Conservation (phyloP, 163 green algal genomes). For the Scenedesmus sp. region DNA sequence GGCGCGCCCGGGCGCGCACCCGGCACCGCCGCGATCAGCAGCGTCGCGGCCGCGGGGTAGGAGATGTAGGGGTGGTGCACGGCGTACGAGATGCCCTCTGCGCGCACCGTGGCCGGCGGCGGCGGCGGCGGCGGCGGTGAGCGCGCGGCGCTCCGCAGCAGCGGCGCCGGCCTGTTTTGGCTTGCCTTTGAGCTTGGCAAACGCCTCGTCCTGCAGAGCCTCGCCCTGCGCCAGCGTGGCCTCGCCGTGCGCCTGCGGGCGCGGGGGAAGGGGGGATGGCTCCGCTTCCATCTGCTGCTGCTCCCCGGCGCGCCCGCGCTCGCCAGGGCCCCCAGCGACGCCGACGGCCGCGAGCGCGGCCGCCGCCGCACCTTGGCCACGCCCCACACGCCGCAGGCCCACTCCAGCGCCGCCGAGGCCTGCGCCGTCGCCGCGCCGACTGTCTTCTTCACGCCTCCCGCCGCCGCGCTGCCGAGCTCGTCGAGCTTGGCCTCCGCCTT, state of each 20-base stretch:
- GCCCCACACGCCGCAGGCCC: no score
- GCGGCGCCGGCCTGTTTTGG: neutral
- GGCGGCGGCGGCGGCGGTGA: neutral
- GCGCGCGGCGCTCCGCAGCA: neutral
- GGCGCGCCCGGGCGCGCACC: neutral
- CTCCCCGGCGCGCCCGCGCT: no score
- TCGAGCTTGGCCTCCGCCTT: no score
- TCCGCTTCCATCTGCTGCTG: no score
- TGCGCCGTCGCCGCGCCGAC: no score
- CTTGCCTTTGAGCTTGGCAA: conserved; percentile 31
- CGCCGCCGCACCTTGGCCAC: no score
- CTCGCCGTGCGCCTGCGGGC: conserved; percentile 12
- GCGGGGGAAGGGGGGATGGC: no score
- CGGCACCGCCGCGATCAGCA: conserved; percentile 22
- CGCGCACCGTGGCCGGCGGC: neutral
- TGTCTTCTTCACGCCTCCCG: no score
- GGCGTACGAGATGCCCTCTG: conserved; percentile 32
- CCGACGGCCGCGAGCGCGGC: no score
- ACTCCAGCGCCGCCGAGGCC: no score
- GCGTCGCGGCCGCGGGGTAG: conserved; percentile 26
- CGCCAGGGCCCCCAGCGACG: no score
- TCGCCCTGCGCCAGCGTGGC: neutral
- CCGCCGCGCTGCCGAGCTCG: no score
- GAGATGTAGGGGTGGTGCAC: conserved; percentile 32
- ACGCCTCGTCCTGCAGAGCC: conserved; percentile 13